Evolutionary conservation across 805 yeast species (phyloP).

Genomic region (Maudiozyma barnettii): DNA sequence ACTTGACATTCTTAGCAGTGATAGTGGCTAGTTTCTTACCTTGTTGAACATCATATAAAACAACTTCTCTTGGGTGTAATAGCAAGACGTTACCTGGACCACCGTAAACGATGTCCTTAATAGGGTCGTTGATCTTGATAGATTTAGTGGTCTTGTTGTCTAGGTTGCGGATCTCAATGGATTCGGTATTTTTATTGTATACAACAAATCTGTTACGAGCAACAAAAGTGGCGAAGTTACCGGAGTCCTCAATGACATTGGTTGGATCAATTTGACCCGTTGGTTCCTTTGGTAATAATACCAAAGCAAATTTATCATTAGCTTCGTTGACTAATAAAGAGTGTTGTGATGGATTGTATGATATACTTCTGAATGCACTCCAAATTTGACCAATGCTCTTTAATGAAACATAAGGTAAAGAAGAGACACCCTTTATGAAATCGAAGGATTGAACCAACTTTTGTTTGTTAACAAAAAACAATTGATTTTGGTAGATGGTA

Average conservation of each 20-base stretch:
- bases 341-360: slow-evolving; percentile 89
- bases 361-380: slow-evolving; percentile 74
- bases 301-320: slow-evolving; percentile 59
- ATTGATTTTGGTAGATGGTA: slow-evolving; percentile 64
- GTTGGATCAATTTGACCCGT: slow-evolving; percentile 92
- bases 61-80: slow-evolving; percentile 61
- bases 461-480: slow-evolving; percentile 71
- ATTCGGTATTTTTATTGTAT: slow-evolving; percentile 51
- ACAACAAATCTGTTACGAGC: slow-evolving; percentile 92
- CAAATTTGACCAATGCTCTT: slow-evolving; percentile 78
- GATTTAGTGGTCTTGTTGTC: slow-evolving; percentile 74
- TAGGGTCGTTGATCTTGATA: slow-evolving; percentile 56
- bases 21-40: slow-evolving; percentile 64
- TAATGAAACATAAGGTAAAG: slow-evolving; percentile 74
- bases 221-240: slow-evolving; percentile 79
- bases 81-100: slow-evolving; percentile 79
- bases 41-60: slow-evolving; percentile 88
- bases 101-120: slow-evolving; percentile 64
- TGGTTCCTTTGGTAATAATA: slow-evolving; percentile 72
- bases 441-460: slow-evolving; percentile 80
- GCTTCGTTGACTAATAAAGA: slow-evolving; percentile 72
- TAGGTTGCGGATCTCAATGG: slow-evolving; percentile 77
- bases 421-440: slow-evolving; percentile 49
- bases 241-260: slow-evolving; percentile 70
- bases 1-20: slow-evolving; percentile 70